phyloP scores from a whole-genome alignment of 345 rosid genomes.

The Brassica carinata region DNA sequence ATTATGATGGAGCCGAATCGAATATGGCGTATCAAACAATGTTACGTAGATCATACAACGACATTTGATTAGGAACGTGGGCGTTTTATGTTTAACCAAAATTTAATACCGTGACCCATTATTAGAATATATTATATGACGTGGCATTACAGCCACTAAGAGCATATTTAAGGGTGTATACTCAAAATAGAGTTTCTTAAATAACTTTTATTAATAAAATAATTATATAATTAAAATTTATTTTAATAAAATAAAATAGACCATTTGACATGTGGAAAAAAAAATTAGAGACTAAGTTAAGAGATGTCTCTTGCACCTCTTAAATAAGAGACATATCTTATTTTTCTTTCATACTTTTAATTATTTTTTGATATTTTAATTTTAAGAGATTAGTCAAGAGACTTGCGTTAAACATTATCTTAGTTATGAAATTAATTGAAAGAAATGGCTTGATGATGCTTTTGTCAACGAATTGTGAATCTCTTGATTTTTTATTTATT shows the following conservation, averaged over 20 bases:
- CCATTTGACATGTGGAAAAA: too few species aligned
- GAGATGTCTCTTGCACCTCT: too few species aligned
- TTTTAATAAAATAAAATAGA: too few species aligned
- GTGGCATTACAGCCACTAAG: not conserved
- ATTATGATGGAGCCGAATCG: constrained; percentile 36
- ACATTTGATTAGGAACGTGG: constrained; percentile 29
- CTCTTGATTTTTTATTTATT: constrained; percentile 26
- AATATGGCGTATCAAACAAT: constrained; percentile 33
- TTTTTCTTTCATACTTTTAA: too few species aligned
- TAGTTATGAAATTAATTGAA: not conserved
- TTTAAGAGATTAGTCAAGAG: too few species aligned
- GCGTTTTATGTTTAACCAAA: constrained; percentile 24
- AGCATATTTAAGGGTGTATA: too few species aligned
- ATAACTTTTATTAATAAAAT: too few species aligned
- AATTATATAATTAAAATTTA: too few species aligned
- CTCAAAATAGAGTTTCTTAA: too few species aligned
- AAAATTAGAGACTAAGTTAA: too few species aligned
- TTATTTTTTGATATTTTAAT: too few species aligned
- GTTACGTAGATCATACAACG: constrained; percentile 3
- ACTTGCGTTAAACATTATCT: not conserved
- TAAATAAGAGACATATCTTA: too few species aligned
- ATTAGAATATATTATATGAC: constrained; percentile 2
- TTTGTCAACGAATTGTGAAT: constrained; percentile 17
- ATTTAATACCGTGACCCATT: constrained; percentile 16
- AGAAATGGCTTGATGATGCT: not conserved